A percentile compares a stretch with the other conserved stretches of the same genome.
These are phyloP conservation scores for Terana coerulea DNA, from an alignment of 768 basidiomycete genomes.

Conservation along the genomic window DNA sequence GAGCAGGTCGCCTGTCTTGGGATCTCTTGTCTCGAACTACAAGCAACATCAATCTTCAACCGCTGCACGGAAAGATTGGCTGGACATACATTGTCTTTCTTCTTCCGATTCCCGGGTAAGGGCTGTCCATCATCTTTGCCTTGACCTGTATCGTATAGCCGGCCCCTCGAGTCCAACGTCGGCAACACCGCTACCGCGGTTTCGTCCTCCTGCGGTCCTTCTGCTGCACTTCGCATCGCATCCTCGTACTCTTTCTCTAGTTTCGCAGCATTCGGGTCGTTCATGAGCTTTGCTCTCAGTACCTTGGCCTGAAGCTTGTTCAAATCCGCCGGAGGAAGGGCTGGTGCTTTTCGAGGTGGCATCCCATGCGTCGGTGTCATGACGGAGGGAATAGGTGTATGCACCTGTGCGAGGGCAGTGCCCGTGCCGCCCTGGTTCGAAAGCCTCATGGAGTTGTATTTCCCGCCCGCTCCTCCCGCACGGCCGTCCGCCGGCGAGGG, in stretches of 20 bases:
- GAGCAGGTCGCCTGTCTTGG: conserved; percentile 85
- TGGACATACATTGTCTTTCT: conserved; percentile 63
- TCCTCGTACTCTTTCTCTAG: conserved; percentile 86
- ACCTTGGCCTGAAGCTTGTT: conserved; percentile 94
- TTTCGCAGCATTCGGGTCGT: conserved; percentile 65
- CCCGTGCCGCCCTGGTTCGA: conserved; percentile 54
- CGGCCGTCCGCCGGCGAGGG: conserved; percentile 40
- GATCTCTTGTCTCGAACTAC: conserved; percentile 85
- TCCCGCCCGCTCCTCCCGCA: conserved; percentile 23
- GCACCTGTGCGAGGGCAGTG: conserved; percentile 50
- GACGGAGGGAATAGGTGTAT: conserved; percentile 87
- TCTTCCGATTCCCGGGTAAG: conserved; percentile 70
- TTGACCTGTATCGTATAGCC: conserved; percentile 87
- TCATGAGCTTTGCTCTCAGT: conserved; percentile 85
- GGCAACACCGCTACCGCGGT: conserved; percentile 82
- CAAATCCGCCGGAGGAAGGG: conserved; percentile 71
- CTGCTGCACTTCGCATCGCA: conserved; percentile 47
- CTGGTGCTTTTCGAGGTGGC: conserved; percentile 23
- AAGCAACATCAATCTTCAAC: conserved; percentile 1
- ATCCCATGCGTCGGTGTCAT: conserved; percentile 59
- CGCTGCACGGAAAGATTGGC: background rate
- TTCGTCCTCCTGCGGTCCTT: conserved; percentile 28
- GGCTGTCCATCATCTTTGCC: conserved; percentile 54
- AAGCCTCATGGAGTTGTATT: conserved; percentile 57
- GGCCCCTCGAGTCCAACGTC: conserved; percentile 79